Percentiles rank a stretch among this genome's conserved stretches.
These are phyloP conservation scores for Debaryomycetaceae sp. DNA, from an alignment of 1,139 yeast species.

Conservation along the genomic window DNA sequence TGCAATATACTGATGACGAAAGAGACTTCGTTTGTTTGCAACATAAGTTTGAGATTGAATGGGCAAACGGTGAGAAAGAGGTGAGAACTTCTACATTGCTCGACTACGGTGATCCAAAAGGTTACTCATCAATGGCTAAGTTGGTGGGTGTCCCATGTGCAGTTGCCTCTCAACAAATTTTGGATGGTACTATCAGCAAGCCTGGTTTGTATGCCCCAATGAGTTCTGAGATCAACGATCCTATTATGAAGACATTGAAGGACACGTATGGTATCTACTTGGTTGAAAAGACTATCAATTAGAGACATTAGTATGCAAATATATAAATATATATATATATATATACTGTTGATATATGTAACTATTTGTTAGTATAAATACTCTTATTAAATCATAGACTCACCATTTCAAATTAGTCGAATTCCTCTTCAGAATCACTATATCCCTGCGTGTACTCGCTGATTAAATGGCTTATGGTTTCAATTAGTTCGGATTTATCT, in stretches of 20 bases:
- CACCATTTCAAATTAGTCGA: conserved; percentile 12
- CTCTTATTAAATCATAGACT: neutral
- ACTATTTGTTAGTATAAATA: neutral
- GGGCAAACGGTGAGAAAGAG: conserved; percentile 91
- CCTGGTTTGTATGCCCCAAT: conserved; percentile 91
- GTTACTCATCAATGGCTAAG: conserved; percentile 98
- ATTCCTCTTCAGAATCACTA: conserved; percentile 40
- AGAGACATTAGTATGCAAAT: conserved; percentile 1
- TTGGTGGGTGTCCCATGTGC: conserved; percentile 98
- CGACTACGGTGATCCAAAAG: conserved; percentile 89
- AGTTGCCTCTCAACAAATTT: conserved; percentile 84
- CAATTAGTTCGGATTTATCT: conserved; percentile 64
- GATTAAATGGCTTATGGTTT: conserved; percentile 48
- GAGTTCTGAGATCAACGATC: conserved; percentile 83
- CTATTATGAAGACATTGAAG: conserved; percentile 87
- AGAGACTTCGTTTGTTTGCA: conserved; percentile 93
- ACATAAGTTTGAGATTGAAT: conserved; percentile 96
- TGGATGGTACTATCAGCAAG: conserved; percentile 70
- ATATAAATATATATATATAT: neutral
- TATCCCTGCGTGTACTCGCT: conserved; percentile 59
- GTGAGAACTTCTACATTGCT: conserved; percentile 93
- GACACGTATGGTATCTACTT: conserved; percentile 85
- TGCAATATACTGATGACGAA: conserved; percentile 96
- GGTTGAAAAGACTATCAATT: conserved; percentile 70
- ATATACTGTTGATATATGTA: conserved; percentile 1